A percentile compares a stretch with the other conserved stretches of the same genome.
phyloP scores from a whole-genome alignment of 768 basidiomycete species.

The Termitomyces sp. region DNA sequence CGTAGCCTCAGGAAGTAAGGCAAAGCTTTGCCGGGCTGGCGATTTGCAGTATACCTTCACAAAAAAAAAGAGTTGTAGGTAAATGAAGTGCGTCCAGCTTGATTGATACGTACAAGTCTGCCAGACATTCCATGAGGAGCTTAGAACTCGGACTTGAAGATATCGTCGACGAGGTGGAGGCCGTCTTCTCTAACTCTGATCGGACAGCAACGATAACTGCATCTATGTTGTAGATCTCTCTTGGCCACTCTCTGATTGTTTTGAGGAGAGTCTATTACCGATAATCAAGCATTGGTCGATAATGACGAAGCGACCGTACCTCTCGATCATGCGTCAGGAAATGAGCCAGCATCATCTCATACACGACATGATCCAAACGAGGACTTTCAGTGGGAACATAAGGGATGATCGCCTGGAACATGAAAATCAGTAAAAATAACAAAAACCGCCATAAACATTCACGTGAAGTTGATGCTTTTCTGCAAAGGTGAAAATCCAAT shows the following conservation, averaged over 20 bases:
- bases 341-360: constrained; percentile 92
- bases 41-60: constrained; percentile 72
- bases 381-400: constrained; percentile 82
- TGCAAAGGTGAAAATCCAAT: constrained; percentile 90
- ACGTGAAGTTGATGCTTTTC: constrained; percentile 78
- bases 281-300: not conserved
- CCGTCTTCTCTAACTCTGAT: constrained; percentile 65
- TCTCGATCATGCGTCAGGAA: constrained; percentile 73
- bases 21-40: constrained; percentile 91
- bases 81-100: not conserved
- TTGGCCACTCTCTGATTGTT: constrained; percentile 87
- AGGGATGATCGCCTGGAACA: constrained; percentile 73
- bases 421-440: not conserved
- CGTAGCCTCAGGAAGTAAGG: constrained; percentile 86
- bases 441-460: not conserved
- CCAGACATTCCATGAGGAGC: constrained; percentile 89
- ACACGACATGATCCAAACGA: constrained; percentile 76
- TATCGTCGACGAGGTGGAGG: constrained; percentile 43
- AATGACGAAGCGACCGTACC: constrained; percentile 29
- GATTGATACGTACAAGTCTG: constrained; percentile 65
- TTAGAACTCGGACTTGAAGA: constrained; percentile 40
- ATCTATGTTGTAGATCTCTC: constrained; percentile 80
- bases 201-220: constrained; percentile 89
- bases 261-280: constrained; percentile 56
- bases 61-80: not conserved